Evolutionary conservation across 2,329 filamentous ascomycete species (phyloP).

Genomic region (Ophiosphaerella herpotricha): DNA sequence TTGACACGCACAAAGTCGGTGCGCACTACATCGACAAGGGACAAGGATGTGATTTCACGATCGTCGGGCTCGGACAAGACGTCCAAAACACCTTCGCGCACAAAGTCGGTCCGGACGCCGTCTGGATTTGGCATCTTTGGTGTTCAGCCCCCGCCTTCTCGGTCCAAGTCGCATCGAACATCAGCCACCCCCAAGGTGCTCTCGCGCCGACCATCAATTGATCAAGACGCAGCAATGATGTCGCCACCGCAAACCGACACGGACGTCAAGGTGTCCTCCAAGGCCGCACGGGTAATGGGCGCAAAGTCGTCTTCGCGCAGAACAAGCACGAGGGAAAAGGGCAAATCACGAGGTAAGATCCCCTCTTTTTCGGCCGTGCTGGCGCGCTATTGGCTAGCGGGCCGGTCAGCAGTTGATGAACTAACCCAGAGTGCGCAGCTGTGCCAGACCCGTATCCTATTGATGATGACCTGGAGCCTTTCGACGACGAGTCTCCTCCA

Average conservation of each 20-base stretch:
- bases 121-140: conserved; percentile 71
- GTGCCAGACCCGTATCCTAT: conserved; percentile 65
- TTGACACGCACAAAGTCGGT: conserved; percentile 62
- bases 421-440: conserved; percentile 41
- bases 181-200: conserved; percentile 60
- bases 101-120: conserved; percentile 59
- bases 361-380: conserved; percentile 20
- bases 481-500: conserved; percentile 47
- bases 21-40: conserved; percentile 52
- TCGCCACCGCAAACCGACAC: conserved; percentile 74
- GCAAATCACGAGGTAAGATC: conserved; percentile 56
- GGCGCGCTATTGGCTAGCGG: conserved; percentile 26
- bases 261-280: conserved; percentile 65
- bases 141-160: conserved; percentile 56
- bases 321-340: conserved; percentile 48
- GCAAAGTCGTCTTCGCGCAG: conserved; percentile 52
- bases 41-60: conserved; percentile 68
- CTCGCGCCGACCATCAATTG: conserved; percentile 71
- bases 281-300: conserved; percentile 79
- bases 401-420: conserved; percentile 40
- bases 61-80: conserved; percentile 76
- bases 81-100: conserved; percentile 53
- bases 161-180: conserved; percentile 70
- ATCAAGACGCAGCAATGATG: conserved; percentile 66
- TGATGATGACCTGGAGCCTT: conserved; percentile 64